A percentile compares a stretch with the other conserved stretches of the same genome.
Conservation (phyloP, 2,329 filamentous ascomycete genomes). For the Drechslerella stenobrocha region DNA sequence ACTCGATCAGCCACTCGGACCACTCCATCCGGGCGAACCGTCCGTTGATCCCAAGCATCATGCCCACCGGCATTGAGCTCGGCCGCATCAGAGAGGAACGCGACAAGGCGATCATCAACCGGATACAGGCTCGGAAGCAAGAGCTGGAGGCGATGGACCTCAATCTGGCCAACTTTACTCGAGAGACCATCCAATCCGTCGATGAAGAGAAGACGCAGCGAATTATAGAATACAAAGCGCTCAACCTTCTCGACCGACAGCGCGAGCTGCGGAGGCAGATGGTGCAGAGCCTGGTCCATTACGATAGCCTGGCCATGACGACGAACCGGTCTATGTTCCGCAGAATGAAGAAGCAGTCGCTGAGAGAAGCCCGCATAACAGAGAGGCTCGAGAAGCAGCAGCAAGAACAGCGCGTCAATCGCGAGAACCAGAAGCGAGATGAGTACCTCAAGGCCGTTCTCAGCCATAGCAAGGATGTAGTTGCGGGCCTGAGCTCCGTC, state of each 20-base stretch:
- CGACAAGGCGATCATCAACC: constrained; percentile 85
- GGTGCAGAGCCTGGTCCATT: constrained; percentile 88
- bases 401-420: constrained; percentile 88
- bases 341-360: constrained; percentile 93
- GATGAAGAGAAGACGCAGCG: constrained; percentile 84
- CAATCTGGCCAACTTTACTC: constrained; percentile 63
- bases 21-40: constrained; percentile 76
- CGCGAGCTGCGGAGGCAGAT: constrained; percentile 82
- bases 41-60: constrained; percentile 79
- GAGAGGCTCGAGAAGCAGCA: constrained; percentile 99
- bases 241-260: constrained; percentile 86
- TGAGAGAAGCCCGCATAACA: constrained; percentile 92
- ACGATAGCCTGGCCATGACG: constrained; percentile 95
- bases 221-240: constrained; percentile 91
- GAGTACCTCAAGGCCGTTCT: constrained; percentile 89
- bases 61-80: constrained; percentile 84
- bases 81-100: constrained; percentile 83
- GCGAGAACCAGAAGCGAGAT: constrained; percentile 95
- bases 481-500: constrained; percentile 57
- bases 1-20: constrained; percentile 74
- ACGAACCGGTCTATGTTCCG: constrained; percentile 89
- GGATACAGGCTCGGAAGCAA: constrained; percentile 79
- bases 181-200: constrained; percentile 5
- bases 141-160: constrained; percentile 75
- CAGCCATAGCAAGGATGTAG: constrained; percentile 77